phyloP scores from a whole-genome alignment of 2,329 filamentous ascomycete species.

The Cladophialophora chaetospira region DNA sequence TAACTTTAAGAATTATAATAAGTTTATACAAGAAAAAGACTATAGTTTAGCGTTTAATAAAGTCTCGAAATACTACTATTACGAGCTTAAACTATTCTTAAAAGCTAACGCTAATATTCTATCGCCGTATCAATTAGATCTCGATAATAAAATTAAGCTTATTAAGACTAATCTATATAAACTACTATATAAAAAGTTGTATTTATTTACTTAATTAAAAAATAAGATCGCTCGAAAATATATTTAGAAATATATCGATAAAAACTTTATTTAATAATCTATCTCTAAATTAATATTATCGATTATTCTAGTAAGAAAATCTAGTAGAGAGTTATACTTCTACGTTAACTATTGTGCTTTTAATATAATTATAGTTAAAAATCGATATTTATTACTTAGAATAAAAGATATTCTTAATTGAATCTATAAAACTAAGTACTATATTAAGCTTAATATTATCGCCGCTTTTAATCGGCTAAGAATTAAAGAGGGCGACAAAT shows the following conservation, averaged over 20 bases:
- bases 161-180: not conserved
- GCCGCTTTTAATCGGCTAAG: constrained; percentile 21
- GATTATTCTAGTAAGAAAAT: not conserved
- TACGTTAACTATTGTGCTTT: not conserved
- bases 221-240: not conserved
- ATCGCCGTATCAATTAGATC: not conserved
- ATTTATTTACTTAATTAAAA: not conserved
- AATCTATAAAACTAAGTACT: constrained; percentile 16
- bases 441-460: constrained; percentile 31
- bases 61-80: too few species aligned
- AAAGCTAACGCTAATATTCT: not conserved
- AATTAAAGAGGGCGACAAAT: constrained; percentile 27
- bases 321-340: not conserved
- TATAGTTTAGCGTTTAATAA: too few species aligned
- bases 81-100: too few species aligned
- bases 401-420: not conserved
- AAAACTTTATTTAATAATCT: not conserved
- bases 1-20: too few species aligned
- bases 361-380: not conserved
- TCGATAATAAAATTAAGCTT: not conserved
- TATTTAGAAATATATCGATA: not conserved
- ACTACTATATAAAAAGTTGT: not conserved
- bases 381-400: not conserved
- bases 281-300: not conserved
- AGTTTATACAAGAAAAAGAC: too few species aligned